Conservation (phyloP, 225 moss, liverwort and hornwort genomes). For the Thuidium tamariscinum region DNA sequence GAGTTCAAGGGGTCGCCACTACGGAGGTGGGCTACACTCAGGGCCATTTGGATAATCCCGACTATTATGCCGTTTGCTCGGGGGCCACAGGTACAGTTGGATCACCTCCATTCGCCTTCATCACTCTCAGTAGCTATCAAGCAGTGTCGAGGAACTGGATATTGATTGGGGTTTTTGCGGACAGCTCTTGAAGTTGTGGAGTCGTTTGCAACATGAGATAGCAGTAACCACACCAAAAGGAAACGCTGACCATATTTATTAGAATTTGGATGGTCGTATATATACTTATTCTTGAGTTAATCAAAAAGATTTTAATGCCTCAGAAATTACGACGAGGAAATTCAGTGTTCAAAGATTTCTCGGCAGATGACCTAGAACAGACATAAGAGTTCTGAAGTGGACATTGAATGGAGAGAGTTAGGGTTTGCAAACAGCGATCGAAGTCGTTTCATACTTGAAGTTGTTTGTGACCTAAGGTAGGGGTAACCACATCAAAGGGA, state of each 20-base stretch:
- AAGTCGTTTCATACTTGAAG: background rate
- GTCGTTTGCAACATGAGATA: background rate
- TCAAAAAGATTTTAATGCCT: background rate
- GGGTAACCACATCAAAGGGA: background rate
- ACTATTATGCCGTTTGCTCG: conserved; percentile 61
- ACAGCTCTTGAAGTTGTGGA: background rate
- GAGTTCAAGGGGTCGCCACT: conserved; percentile 46
- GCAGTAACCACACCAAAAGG: background rate
- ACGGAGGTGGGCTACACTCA: conserved; percentile 81
- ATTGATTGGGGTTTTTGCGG: background rate
- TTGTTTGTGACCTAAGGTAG: background rate
- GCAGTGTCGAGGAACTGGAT: background rate
- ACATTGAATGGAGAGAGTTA: background rate
- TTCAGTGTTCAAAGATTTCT: background rate
- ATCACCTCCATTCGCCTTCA: background rate
- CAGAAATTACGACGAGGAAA: background rate
- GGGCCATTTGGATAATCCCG: conserved; percentile 48
- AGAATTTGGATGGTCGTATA: background rate
- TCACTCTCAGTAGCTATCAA: background rate
- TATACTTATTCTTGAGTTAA: background rate
- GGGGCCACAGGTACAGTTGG: conserved; percentile 38
- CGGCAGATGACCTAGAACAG: background rate
- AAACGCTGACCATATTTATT: background rate
- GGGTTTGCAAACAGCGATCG: background rate
- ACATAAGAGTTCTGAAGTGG: background rate